Percentiles rank a stretch among this genome's conserved stretches.
These are phyloP conservation scores for Starmerella riodocensis DNA, from an alignment of 805 yeast genomes.

Conservation along the genomic window DNA sequence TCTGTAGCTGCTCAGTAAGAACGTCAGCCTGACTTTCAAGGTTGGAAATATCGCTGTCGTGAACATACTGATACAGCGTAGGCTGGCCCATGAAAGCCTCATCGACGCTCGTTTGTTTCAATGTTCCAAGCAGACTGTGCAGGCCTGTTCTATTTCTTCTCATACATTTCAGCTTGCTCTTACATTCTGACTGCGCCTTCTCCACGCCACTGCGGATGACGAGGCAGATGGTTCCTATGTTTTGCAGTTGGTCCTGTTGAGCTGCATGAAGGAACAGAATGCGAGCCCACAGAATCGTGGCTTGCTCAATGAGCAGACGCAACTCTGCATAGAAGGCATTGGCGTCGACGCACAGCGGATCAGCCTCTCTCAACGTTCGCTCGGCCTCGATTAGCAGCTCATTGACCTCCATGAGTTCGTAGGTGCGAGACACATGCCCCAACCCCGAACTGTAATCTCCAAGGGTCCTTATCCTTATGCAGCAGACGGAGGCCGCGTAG, in stretches of 20 bases:
- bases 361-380: conserved; percentile 37
- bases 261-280: conserved; percentile 36
- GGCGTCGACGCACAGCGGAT: conserved; percentile 40
- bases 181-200: conserved; percentile 14
- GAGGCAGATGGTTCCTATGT: conserved; percentile 28
- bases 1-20: conserved; percentile 9
- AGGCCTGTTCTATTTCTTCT: conserved; percentile 13
- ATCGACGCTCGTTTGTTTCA: conserved; percentile 16
- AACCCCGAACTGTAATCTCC: too few species aligned
- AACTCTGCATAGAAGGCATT: conserved; percentile 31
- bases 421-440: too few species aligned
- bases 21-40: conserved; percentile 11
- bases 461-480: too few species aligned
- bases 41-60: conserved; percentile 14
- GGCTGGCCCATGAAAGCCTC: conserved; percentile 10
- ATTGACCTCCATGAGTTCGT: conserved; percentile 38
- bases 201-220: conserved; percentile 21
- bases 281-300: conserved; percentile 34
- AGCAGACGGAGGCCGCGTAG: too few species aligned
- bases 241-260: conserved; percentile 34
- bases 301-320: conserved; percentile 29
- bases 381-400: conserved; percentile 32
- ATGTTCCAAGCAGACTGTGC: conserved; percentile 14
- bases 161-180: conserved; percentile 7
- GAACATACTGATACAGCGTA: conserved; percentile 18